Evolutionary conservation across 257 asterid species (phyloP).

Genomic region (Ocimum tenuiflorum): DNA sequence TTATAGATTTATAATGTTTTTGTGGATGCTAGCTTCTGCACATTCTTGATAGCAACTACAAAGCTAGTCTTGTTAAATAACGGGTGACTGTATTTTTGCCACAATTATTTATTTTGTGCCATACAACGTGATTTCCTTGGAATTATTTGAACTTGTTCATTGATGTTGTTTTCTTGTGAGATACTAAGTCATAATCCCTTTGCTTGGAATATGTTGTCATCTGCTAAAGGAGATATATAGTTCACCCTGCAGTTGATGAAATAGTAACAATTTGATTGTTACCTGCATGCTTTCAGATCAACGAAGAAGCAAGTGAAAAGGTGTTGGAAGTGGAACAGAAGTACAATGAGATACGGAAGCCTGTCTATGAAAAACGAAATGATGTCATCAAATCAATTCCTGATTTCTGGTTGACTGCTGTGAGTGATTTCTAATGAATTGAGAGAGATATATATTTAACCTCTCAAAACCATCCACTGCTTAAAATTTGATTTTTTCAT

Average conservation of each 20-base stretch:
- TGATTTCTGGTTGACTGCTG: conserved; percentile 95
- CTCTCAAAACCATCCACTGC: neutral
- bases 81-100: neutral
- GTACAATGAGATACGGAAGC: conserved; percentile 77
- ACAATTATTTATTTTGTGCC: neutral
- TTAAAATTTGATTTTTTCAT: neutral
- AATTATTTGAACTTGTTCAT: neutral
- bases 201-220: conserved; percentile 3
- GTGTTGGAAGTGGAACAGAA: conserved; percentile 88
- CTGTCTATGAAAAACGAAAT: conserved; percentile 75
- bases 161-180: neutral
- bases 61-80: no score
- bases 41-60: neutral
- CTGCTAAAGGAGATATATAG: neutral
- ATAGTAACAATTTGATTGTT: conserved; percentile 6
- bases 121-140: neutral
- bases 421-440: conserved; percentile 34
- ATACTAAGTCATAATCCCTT: neutral
- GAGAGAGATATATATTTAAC: neutral
- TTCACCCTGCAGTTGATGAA: neutral
- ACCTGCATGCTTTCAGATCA: conserved; percentile 54
- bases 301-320: conserved; percentile 89
- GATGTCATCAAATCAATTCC: conserved; percentile 69
- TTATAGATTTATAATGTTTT: neutral
- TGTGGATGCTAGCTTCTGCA: neutral